Percentiles rank a stretch among this genome's conserved stretches.
Conservation (phyloP, 2,329 filamentous ascomycete species). For the Verticillium nubilum region DNA sequence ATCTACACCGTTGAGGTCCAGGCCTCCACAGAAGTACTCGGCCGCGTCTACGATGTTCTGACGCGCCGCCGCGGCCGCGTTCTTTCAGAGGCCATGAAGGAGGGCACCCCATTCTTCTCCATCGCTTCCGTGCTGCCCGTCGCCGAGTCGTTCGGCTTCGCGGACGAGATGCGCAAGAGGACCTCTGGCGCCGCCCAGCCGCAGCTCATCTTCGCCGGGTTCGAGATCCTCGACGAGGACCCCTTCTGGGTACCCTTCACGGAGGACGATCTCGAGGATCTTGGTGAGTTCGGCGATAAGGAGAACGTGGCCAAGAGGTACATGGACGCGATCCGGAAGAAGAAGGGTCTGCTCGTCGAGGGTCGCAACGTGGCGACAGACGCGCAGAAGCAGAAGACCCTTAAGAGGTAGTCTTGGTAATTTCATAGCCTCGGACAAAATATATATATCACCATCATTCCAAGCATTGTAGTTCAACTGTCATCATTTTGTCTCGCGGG, state of each 20-base stretch:
- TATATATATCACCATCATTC: neutral
- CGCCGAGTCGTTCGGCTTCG: constrained; percentile 92
- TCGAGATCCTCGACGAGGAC: constrained; percentile 89
- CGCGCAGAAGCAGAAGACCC: constrained; percentile 83
- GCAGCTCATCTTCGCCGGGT: constrained; percentile 89
- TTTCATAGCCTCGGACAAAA: neutral
- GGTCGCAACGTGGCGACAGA: constrained; percentile 72
- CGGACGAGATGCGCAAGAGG: constrained; percentile 92
- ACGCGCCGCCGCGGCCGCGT: constrained; percentile 87
- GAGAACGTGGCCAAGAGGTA: constrained; percentile 97
- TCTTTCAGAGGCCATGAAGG: constrained; percentile 84
- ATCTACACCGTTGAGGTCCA: constrained; percentile 99
- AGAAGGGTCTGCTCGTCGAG: constrained; percentile 85
- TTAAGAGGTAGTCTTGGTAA: constrained; percentile 47
- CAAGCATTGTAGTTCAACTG: neutral
- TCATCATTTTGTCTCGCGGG: neutral
- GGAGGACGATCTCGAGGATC: constrained; percentile 92
- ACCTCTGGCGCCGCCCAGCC: constrained; percentile 87
- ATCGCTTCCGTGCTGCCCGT: constrained; percentile 85
- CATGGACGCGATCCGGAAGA: constrained; percentile 79
- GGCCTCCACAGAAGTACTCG: constrained; percentile 90
- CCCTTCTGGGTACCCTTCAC: constrained; percentile 97
- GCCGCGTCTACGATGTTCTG: constrained; percentile 95
- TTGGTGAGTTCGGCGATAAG: constrained; percentile 86
- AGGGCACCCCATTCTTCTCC: constrained; percentile 94